phyloP scores from a whole-genome alignment of 495 filamentous ascomycete species.

The Annulohypoxylon nitens region DNA sequence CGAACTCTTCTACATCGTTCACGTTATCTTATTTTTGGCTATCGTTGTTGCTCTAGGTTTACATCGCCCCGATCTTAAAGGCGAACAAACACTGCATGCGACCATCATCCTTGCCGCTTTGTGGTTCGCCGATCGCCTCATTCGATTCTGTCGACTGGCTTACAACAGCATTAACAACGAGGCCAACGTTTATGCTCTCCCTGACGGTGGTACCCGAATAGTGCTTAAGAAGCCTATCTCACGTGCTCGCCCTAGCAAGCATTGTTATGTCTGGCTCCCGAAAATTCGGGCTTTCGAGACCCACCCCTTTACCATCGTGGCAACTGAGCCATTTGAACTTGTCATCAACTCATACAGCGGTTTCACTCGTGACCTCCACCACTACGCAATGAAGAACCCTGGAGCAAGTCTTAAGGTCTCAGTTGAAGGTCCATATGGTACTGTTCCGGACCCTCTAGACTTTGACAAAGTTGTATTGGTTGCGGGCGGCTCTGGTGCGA shows the following conservation, averaged over 20 bases:
- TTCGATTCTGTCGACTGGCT: constrained; percentile 61
- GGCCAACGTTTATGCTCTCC: constrained; percentile 66
- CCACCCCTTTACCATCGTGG: constrained; percentile 73
- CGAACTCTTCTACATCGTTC: constrained; percentile 70
- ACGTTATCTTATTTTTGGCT: constrained; percentile 65
- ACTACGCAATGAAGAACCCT: constrained; percentile 63
- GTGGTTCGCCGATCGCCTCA: constrained; percentile 66
- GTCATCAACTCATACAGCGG: constrained; percentile 68
- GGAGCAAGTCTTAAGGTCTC: constrained; percentile 63
- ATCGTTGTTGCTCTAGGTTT: constrained; percentile 64
- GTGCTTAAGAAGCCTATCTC: constrained; percentile 62
- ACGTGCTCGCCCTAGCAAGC: constrained; percentile 66
- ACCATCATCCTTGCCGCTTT: constrained; percentile 61
- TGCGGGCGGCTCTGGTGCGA: constrained; percentile 70
- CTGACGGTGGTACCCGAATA: constrained; percentile 68
- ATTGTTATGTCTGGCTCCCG: constrained; percentile 72
- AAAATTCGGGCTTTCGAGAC: constrained; percentile 68
- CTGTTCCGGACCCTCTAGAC: constrained; percentile 66
- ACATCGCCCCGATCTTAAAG: constrained; percentile 64
- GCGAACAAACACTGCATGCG: constrained; percentile 56
- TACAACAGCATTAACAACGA: constrained; percentile 68
- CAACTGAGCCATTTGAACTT: constrained; percentile 65
- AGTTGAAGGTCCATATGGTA: constrained; percentile 70
- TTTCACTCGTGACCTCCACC: constrained; percentile 67
- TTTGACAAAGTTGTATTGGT: constrained; percentile 71